phyloP scores from a whole-genome alignment of 768 basidiomycete genomes.

The Lactarius hengduanensis region DNA sequence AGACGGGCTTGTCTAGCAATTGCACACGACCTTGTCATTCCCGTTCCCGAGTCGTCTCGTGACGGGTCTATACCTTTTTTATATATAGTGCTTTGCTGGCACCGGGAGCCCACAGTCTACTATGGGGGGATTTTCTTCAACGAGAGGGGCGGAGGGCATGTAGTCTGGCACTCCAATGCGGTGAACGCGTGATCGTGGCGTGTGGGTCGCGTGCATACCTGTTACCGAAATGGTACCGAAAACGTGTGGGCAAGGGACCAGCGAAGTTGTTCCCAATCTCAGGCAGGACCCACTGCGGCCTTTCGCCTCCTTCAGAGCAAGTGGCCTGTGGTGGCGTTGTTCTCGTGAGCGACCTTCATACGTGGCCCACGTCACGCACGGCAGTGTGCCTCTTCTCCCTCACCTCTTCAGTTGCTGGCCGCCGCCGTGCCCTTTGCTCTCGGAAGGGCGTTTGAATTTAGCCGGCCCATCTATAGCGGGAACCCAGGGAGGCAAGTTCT shows the following conservation, averaged over 20 bases:
- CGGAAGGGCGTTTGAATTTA: not conserved
- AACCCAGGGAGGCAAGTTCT: not conserved
- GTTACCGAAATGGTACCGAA: no score
- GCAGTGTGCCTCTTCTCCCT: not conserved
- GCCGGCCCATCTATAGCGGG: not conserved
- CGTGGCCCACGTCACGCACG: not conserved
- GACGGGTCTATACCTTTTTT: not conserved
- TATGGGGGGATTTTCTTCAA: not conserved
- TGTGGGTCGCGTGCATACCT: not conserved
- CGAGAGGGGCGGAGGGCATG: not conserved
- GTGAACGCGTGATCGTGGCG: not conserved
- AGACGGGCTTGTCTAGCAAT: not conserved
- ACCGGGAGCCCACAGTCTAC: not conserved
- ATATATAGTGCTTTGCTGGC: not conserved
- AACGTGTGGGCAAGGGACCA: not conserved
- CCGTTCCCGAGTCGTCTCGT: not conserved
- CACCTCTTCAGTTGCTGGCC: not conserved
- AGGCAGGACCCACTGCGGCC: not conserved
- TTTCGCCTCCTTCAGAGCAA: not conserved
- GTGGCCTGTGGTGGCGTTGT: not conserved
- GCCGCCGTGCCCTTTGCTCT: not conserved
- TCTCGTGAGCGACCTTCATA: not conserved
- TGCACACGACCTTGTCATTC: not conserved
- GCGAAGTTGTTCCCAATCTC: not conserved
- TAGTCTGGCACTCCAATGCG: not conserved